Evolutionary conservation across 805 yeast species (phyloP).

Genomic region (Isabelozyma gotoi): DNA sequence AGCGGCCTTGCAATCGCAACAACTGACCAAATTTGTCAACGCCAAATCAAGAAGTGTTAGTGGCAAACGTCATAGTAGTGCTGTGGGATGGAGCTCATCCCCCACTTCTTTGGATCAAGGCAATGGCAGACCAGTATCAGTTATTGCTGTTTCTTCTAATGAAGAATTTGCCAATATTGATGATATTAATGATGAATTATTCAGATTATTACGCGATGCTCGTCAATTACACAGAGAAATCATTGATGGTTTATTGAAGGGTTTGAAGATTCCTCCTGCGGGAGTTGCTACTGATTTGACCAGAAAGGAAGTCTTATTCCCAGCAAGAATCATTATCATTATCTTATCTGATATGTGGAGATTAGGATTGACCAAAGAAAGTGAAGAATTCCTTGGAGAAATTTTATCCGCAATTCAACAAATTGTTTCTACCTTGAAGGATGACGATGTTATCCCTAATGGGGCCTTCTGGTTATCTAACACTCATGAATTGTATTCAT

Average conservation of each 20-base stretch:
- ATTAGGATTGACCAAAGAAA: constrained; percentile 86
- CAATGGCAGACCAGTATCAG: constrained; percentile 59
- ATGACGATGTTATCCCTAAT: constrained; percentile 82
- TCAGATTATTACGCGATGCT: constrained; percentile 68
- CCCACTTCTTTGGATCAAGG: constrained; percentile 36
- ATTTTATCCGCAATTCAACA: constrained; percentile 84
- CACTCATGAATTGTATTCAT: constrained; percentile 92
- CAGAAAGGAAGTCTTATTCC: constrained; percentile 90
- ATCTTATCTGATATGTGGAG: constrained; percentile 98
- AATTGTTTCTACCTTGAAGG: constrained; percentile 74
- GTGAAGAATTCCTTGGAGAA: constrained; percentile 87
- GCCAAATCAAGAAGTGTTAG: constrained; percentile 32
- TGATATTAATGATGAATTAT: constrained; percentile 74
- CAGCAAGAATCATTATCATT: constrained; percentile 91
- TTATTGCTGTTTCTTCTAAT: constrained; percentile 51
- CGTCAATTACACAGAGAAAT: constrained; percentile 76
- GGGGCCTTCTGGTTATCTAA: constrained; percentile 98
- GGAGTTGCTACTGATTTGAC: constrained; percentile 81
- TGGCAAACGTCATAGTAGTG: constrained; percentile 42
- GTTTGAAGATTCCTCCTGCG: constrained; percentile 81
- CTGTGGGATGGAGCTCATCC: constrained; percentile 30
- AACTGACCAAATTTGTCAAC: constrained; percentile 26
- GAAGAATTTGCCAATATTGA: constrained; percentile 57
- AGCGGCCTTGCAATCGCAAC: constrained; percentile 41
- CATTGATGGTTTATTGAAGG: constrained; percentile 81